A percentile compares a stretch with the other conserved stretches of the same genome.
phyloP scores from a whole-genome alignment of 345 rosid genomes.

The Gossypium mustelinum region DNA sequence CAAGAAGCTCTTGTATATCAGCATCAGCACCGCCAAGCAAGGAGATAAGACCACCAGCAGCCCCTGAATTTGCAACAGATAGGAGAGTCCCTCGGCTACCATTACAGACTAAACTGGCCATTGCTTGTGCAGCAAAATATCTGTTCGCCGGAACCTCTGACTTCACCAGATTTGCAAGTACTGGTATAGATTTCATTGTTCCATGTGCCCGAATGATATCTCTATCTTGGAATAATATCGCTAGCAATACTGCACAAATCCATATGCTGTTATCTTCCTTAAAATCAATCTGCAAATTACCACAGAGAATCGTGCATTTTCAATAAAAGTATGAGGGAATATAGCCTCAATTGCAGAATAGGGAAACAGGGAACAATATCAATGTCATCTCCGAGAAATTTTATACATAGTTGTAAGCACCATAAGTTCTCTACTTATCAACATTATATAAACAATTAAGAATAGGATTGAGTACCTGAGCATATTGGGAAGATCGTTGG shows the following conservation, averaged over 20 bases:
- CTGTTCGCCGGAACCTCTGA: conserved; percentile 84
- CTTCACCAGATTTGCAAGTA: conserved; percentile 82
- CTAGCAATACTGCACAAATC: conserved; percentile 91
- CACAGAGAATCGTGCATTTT: conserved; percentile 11
- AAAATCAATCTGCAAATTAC: conserved; percentile 63
- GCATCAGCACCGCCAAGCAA: conserved; percentile 94
- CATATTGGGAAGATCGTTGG: conserved; percentile 47
- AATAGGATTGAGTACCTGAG: conserved; percentile 57
- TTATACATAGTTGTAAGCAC: not conserved
- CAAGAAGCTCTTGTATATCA: conserved; percentile 82
- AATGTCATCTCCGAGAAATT: not conserved
- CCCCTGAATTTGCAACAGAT: conserved; percentile 96
- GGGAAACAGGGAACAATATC: not conserved
- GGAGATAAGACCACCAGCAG: conserved; percentile 88
- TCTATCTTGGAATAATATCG: conserved; percentile 93
- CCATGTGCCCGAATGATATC: conserved; percentile 86
- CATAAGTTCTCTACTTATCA: not conserved
- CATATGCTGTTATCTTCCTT: conserved; percentile 85
- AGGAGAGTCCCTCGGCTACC: conserved; percentile 98
- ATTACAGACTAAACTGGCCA: conserved; percentile 89
- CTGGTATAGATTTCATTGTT: conserved; percentile 88
- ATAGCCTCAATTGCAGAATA: not conserved
- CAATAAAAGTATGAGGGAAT: not conserved
- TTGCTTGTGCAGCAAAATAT: conserved; percentile 96
- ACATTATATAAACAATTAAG: not conserved